A percentile compares a stretch with the other conserved stretches of the same genome.
Conservation (phyloP, 2,329 filamentous ascomycete species). For the Trichophyton mentagrophytes region DNA sequence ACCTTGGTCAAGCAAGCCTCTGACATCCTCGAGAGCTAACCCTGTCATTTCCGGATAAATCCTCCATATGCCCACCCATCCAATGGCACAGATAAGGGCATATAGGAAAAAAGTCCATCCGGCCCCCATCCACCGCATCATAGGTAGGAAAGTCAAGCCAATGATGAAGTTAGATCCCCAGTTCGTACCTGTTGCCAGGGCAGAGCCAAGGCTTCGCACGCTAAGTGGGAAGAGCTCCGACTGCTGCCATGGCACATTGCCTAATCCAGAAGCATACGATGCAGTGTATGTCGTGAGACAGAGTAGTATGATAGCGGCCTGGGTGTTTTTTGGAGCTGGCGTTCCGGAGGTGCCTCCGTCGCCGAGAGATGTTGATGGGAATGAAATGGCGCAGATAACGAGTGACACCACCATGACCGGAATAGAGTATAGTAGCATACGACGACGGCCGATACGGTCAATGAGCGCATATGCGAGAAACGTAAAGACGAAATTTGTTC, state of each 20-base stretch:
- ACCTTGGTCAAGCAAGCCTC: conserved; percentile 54
- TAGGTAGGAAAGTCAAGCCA: conserved; percentile 72
- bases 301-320: conserved; percentile 48
- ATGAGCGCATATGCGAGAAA: conserved; percentile 63
- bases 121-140: conserved; percentile 66
- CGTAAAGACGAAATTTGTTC: conserved; percentile 73
- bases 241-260: conserved; percentile 94
- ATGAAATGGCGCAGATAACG: conserved; percentile 57
- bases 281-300: conserved; percentile 76
- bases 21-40: conserved; percentile 67
- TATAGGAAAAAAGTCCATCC: conserved; percentile 73
- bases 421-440: conserved; percentile 69
- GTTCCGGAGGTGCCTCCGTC: conserved; percentile 13
- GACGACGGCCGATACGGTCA: conserved; percentile 64
- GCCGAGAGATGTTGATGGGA: conserved; percentile 44
- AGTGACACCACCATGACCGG: conserved; percentile 72
- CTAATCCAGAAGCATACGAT: conserved; percentile 73
- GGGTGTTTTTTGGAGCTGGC: neutral
- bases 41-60: conserved; percentile 84
- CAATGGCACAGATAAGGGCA: conserved; percentile 51
- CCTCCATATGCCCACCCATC: conserved; percentile 55
- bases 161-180: conserved; percentile 82
- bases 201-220: conserved; percentile 50
- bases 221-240: conserved; percentile 70
- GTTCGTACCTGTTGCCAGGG: conserved; percentile 58